Evolutionary conservation across 768 basidiomycete species (phyloP).

Genomic region (Kondoa subrosea): DNA sequence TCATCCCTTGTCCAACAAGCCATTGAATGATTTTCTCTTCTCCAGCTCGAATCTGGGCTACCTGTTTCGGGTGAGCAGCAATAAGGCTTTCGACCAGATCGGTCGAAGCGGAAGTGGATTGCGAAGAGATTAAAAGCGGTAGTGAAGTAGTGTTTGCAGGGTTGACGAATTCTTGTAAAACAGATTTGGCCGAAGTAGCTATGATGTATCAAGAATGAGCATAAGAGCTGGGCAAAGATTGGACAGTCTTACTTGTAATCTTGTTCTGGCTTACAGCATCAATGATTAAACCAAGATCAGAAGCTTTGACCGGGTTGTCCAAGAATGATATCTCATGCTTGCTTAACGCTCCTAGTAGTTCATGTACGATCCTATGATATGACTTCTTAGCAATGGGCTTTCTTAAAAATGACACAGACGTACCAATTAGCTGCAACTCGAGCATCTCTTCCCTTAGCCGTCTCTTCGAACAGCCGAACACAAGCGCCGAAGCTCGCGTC

Average conservation of each 20-base stretch:
- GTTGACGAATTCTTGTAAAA: slow-evolving; percentile 56
- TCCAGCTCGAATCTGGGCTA: slow-evolving; percentile 48
- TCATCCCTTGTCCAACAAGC: slow-evolving; percentile 74
- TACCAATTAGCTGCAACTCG: slow-evolving; percentile 73
- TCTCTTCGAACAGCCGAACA: slow-evolving; percentile 64
- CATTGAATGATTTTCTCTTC: slow-evolving; percentile 62
- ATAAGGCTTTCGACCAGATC: slow-evolving; percentile 51
- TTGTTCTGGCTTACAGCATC: slow-evolving; percentile 50
- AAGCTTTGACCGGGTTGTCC: slow-evolving; percentile 45
- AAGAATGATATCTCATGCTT: slow-evolving; percentile 43
- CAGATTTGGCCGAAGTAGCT: slow-evolving; percentile 62
- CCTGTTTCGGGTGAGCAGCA: slow-evolving; percentile 48
- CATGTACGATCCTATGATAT: slow-evolving; percentile 60
- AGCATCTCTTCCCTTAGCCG: slow-evolving; percentile 44
- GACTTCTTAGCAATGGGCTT: not conserved
- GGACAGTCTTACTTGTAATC: slow-evolving; percentile 47
- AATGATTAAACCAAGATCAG: slow-evolving; percentile 58
- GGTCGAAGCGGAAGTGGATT: slow-evolving; percentile 35
- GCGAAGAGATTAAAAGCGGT: slow-evolving; percentile 33
- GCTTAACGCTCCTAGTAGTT: slow-evolving; percentile 62
- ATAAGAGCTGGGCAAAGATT: not conserved
- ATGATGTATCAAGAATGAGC: not conserved
- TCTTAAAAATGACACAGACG: slow-evolving; percentile 28
- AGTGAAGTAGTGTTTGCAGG: slow-evolving; percentile 29
- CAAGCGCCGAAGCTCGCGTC: slow-evolving; percentile 35